Conservation (phyloP, 1,284 basidiomycete genomes). For the Tylopilus sp. region DNA sequence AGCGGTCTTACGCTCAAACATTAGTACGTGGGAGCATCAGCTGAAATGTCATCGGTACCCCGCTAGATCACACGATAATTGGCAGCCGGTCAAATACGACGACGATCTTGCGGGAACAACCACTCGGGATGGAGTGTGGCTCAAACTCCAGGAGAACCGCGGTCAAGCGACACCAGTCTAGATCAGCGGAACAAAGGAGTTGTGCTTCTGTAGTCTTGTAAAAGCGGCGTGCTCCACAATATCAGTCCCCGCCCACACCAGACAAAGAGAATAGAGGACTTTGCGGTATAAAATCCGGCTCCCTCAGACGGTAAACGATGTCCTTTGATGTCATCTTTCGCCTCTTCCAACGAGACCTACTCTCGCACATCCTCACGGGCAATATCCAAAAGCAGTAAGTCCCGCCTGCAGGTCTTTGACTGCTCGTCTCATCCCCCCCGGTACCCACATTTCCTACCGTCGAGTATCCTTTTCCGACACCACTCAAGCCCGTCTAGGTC, state of each 20-base stretch:
- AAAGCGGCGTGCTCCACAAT: conserved; percentile 1
- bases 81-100: conserved; percentile 26
- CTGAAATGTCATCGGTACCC: not conserved
- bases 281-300: conserved; percentile 9
- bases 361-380: not conserved
- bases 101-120: conserved; percentile 32
- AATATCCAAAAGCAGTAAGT: not conserved
- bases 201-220: not conserved
- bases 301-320: not conserved
- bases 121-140: conserved; percentile 24
- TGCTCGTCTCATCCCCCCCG: not conserved
- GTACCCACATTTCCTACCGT: not conserved
- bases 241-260: not conserved
- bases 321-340: not conserved
- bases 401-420: not conserved
- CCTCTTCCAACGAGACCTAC: not conserved
- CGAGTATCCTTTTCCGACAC: not conserved
- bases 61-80: conserved; percentile 27
- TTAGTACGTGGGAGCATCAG: no score
- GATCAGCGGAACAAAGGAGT: conserved; percentile 7
- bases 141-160: conserved; percentile 30
- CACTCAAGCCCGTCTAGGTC: conserved; percentile 21
- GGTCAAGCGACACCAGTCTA: conserved; percentile 25
- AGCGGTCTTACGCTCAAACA: not conserved
- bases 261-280: conserved; percentile 1